These are phyloP conservation scores for Elongisporangium prolatum DNA, from an alignment of 352 stramenopile species.

Conservation along the genomic window DNA sequence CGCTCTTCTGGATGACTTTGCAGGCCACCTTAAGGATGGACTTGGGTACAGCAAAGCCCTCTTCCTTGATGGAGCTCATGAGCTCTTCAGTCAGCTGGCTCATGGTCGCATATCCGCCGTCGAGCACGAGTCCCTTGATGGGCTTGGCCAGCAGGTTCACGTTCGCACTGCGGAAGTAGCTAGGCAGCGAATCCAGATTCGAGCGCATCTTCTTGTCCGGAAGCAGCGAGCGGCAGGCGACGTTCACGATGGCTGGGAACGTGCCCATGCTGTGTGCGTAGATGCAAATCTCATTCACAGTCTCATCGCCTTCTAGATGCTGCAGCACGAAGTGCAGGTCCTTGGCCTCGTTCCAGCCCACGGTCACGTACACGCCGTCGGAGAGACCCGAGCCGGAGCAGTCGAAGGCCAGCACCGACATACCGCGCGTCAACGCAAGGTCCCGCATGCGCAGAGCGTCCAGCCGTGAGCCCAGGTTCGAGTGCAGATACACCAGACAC, in stretches of 20 bases:
- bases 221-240: constrained; percentile 50
- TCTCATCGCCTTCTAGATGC: constrained; percentile 39
- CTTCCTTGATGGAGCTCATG: constrained; percentile 52
- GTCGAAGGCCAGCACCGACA: constrained; percentile 82
- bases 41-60: constrained; percentile 70
- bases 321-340: constrained; percentile 73
- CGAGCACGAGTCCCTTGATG: constrained; percentile 68
- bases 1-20: constrained; percentile 63
- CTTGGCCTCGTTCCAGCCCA: constrained; percentile 78
- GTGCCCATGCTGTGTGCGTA: constrained; percentile 84
- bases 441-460: constrained; percentile 68
- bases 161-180: constrained; percentile 39
- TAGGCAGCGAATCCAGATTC: constrained; percentile 56
- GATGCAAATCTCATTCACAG: constrained; percentile 54
- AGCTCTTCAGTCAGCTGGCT: constrained; percentile 59
- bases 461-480: constrained; percentile 74
- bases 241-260: constrained; percentile 76
- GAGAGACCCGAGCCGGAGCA: constrained; percentile 72
- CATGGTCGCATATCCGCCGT: constrained; percentile 74
- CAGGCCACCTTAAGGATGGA: constrained; percentile 65
- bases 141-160: constrained; percentile 41
- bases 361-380: constrained; percentile 83
- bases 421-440: constrained; percentile 51
- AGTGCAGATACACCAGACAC: constrained; percentile 80
- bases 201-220: constrained; percentile 39